These are phyloP conservation scores for Boletus rex-veris DNA, from an alignment of 768 basidiomycete genomes.

Conservation along the genomic window DNA sequence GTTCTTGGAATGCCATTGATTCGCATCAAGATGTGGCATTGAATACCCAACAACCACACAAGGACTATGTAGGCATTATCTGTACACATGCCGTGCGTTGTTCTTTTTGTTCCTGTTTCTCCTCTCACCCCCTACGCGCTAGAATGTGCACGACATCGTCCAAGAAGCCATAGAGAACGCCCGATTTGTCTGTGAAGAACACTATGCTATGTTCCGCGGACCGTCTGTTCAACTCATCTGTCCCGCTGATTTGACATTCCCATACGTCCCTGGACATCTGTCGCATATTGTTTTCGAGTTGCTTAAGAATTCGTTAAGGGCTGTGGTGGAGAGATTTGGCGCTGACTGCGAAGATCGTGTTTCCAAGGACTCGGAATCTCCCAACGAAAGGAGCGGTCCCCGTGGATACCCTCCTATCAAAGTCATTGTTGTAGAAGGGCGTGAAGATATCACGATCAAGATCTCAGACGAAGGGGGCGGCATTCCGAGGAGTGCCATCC, in stretches of 20 bases:
- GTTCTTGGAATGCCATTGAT: neutral
- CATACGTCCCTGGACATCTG: constrained; percentile 95
- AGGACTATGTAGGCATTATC: constrained; percentile 95
- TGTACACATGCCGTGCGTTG: constrained; percentile 80
- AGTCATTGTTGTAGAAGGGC: constrained; percentile 85
- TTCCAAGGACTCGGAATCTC: constrained; percentile 3
- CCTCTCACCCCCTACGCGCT: constrained; percentile 1
- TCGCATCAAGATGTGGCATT: constrained; percentile 78
- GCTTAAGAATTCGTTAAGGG: constrained; percentile 95
- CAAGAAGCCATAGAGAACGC: constrained; percentile 99
- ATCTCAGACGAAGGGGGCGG: constrained; percentile 95
- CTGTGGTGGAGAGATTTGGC: constrained; percentile 91
- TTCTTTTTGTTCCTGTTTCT: neutral
- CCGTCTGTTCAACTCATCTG: constrained; percentile 97
- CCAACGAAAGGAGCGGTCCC: neutral
- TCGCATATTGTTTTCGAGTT: constrained; percentile 97
- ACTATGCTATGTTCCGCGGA: constrained; percentile 92
- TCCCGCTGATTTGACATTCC: constrained; percentile 77
- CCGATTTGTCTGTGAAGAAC: constrained; percentile 90
- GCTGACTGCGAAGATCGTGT: constrained; percentile 62
- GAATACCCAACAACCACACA: constrained; percentile 86
- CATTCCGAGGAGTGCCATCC: constrained; percentile 81
- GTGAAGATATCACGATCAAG: constrained; percentile 98
- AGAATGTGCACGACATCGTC: constrained; percentile 97
- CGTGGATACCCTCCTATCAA: constrained; percentile 28